Base-by-base conservation (phyloP, 139 green algal genomes). In the Edaphochlamys debaryana region DNA sequence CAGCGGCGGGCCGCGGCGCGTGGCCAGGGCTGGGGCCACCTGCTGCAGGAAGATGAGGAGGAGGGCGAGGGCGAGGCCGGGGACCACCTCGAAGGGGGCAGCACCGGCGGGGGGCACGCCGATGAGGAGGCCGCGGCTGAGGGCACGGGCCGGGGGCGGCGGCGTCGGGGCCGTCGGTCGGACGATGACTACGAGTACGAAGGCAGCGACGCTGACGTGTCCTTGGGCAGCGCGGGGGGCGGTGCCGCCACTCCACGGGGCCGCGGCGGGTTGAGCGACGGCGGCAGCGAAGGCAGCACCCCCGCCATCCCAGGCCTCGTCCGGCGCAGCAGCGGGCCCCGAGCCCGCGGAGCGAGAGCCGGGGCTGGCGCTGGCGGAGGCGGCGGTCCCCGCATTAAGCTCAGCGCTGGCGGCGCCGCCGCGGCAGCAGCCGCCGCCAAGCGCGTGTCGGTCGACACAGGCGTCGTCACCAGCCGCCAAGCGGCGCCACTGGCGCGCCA, bases 201-300 rank as follows among this genome's bases (percentile, higher is more conserved):
- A 20, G 75, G 58, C 38, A 58, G 56, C 34, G 56, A 30, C 27
- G 73, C 41, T 22, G 73, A 34, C 52, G 50, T 52, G n/a, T n/a
- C n/a, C n/a, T n/a, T n/a, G n/a, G n/a, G n/a, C n/a, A n/a, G n/a
- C n/a, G n/a, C n/a, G n/a, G n/a, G n/a, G n/a, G n/a, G n/a, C n/a
- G n/a, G n/a, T n/a, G n/a, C n/a, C n/a, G n/a, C n/a, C n/a, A n/a
- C n/a, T n/a, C n/a, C n/a, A n/a, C n/a, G n/a, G n/a, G n/a, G n/a
- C n/a, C n/a, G 72, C 29, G 22, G 56, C 29, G 29, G 58, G 3
- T 23, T 48, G 30, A 81, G 75, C 60, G 75, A 81, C 40, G 75
- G 60, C 41, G 75, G 75, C 75, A 81, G 75, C 75, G 75, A 81
- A 32, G 75, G 75, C 41, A 81, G 75, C 62, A 81, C 75, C 17